Evolutionary conservation across 179 eudicot species (phyloP).

Genomic region (Silene vulgaris): DNA sequence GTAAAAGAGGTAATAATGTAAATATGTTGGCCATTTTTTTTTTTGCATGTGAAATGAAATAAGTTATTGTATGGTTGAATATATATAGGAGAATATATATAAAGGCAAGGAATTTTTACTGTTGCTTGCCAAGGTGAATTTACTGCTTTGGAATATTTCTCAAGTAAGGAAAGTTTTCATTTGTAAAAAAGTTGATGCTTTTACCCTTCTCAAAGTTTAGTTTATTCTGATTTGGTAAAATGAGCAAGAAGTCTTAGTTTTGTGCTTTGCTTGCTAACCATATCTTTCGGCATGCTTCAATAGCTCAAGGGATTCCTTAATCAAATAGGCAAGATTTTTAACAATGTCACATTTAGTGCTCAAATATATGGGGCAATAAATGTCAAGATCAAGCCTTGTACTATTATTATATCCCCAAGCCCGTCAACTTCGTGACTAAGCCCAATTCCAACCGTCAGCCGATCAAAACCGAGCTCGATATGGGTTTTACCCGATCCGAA

Average conservation of each 20-base stretch:
- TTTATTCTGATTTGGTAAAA: slow-evolving; percentile 24
- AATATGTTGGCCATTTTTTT: slow-evolving; percentile 24
- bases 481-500: no score
- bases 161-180: slow-evolving; percentile 24
- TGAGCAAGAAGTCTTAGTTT: slow-evolving; percentile 11
- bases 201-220: slow-evolving; percentile 29
- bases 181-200: slow-evolving; percentile 29
- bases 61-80: not conserved
- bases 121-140: slow-evolving; percentile 10
- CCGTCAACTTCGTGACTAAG: no score
- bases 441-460: no score
- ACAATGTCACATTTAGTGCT: slow-evolving; percentile 4
- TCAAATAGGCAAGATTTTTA: not conserved
- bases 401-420: no score
- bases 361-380: not conserved
- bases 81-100: slow-evolving; percentile 5
- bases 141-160: slow-evolving; percentile 21
- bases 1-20: slow-evolving; percentile 8
- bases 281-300: slow-evolving; percentile 1
- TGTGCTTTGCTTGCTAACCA: slow-evolving; percentile 32
- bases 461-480: no score
- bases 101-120: not conserved
- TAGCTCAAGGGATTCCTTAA: not conserved
- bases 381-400: not conserved
- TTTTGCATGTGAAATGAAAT: not conserved